phyloP scores from a whole-genome alignment of 2,329 filamentous ascomycete genomes.

The Fusarium sterilihyphosum region DNA sequence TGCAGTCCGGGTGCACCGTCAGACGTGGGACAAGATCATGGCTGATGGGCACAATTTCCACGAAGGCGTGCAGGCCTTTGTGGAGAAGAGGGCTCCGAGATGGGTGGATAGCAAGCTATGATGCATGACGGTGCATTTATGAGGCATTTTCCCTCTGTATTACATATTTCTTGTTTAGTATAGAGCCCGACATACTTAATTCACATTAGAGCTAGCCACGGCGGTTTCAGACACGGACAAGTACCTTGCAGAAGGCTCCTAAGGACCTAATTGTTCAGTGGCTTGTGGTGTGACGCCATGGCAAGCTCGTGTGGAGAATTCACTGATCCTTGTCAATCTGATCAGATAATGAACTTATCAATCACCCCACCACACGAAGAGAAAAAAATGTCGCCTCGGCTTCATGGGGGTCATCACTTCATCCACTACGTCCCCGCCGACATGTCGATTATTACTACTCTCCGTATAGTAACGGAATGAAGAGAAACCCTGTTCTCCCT shows the following conservation, averaged over 20 bases:
- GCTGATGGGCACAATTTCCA: slow-evolving; percentile 73
- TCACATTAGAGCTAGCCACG: background rate
- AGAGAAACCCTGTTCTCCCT: slow-evolving; percentile 9
- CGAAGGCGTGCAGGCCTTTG: slow-evolving; percentile 77
- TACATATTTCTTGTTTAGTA: background rate
- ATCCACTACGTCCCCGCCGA: slow-evolving; percentile 13
- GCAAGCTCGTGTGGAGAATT: slow-evolving; percentile 10
- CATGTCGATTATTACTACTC: slow-evolving; percentile 25
- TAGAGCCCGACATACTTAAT: background rate
- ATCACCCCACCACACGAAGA: slow-evolving; percentile 28
- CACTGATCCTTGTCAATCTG: slow-evolving; percentile 23
- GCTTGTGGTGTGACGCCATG: slow-evolving; percentile 26
- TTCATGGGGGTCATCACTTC: background rate
- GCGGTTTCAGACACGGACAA: background rate
- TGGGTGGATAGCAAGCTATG: slow-evolving; percentile 70
- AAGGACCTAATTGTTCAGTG: background rate
- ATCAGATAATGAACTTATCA: slow-evolving; percentile 39
- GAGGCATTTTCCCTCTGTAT: slow-evolving; percentile 18
- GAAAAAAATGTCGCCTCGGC: slow-evolving; percentile 8
- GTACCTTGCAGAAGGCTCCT: background rate
- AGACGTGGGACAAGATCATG: slow-evolving; percentile 64
- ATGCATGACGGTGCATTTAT: slow-evolving; percentile 2
- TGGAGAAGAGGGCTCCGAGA: slow-evolving; percentile 73
- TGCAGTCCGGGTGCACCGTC: slow-evolving; percentile 60
- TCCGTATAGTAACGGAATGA: slow-evolving; percentile 3